These are phyloP conservation scores for Alnus rubra DNA, from an alignment of 306 rosid species.

Conservation along the genomic window DNA sequence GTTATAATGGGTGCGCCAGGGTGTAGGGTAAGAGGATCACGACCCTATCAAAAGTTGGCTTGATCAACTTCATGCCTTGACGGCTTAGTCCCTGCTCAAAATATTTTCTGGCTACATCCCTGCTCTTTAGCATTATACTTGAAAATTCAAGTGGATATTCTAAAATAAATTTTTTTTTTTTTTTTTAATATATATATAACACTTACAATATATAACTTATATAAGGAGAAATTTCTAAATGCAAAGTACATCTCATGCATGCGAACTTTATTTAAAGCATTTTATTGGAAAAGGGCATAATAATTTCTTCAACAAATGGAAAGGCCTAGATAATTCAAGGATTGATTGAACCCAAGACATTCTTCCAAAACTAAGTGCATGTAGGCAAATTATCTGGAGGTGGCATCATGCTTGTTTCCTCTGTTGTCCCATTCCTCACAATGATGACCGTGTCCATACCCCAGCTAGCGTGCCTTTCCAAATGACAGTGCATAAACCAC, in stretches of 20 bases:
- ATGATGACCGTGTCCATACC: conserved; percentile 39
- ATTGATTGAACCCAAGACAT: neutral
- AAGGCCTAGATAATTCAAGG: neutral
- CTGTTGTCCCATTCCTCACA: conserved; percentile 33
- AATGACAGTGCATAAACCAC: conserved; percentile 50
- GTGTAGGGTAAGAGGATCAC: too few species aligned
- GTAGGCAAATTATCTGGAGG: conserved; percentile 38
- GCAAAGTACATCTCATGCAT: neutral
- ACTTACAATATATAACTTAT: too few species aligned
- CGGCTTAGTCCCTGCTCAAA: too few species aligned
- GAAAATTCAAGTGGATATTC: too few species aligned
- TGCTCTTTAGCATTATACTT: too few species aligned
- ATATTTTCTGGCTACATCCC: too few species aligned
- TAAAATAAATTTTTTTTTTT: too few species aligned
- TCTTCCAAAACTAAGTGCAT: conserved; percentile 17
- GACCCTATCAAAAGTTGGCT: too few species aligned
- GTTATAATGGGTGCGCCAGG: too few species aligned
- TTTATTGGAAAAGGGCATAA: neutral
- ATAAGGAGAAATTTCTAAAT: too few species aligned
- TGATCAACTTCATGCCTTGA: too few species aligned
- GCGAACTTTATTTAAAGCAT: neutral
- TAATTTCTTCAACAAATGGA: neutral
- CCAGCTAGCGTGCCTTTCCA: conserved; percentile 38
- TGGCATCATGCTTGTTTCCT: conserved; percentile 19
- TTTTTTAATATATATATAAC: too few species aligned